Base-by-base conservation (phyloP, 805 yeast genomes). In the Isabelozyma heimii region DNA sequence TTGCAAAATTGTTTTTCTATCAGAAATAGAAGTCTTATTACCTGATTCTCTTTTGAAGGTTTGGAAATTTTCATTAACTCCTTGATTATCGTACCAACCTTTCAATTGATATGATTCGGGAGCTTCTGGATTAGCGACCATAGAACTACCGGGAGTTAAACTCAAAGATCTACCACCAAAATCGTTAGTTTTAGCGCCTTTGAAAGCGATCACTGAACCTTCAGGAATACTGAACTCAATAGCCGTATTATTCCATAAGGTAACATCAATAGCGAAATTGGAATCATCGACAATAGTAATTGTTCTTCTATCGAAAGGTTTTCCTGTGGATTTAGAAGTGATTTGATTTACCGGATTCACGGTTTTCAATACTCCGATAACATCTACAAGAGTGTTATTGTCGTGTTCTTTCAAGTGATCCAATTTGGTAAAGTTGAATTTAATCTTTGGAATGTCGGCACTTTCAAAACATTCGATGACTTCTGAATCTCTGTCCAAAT, bases 81-180 rank as follows among this genome's bases (percentile, higher is more conserved):
- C 97, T 56, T 80, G 83, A 39, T 86, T 80, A 61, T 90, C 96
- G 61, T 83, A 94, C 99, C 99, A 94, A 6, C 98, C 98, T 67
- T 90, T 89, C 57, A 94, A 78, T 47, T 82, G 78, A 65, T 83
- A 90, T 4, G 97, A 92, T 65, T 90, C 97, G 15, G 89, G 85
- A 17, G 88, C 80, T 62, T 91, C 97, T 2, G 99, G 99, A 60
- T 89, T 89, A 10, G 88, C 78, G 37, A 83, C 66, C 54, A 94
- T 70, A 1, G 88, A 79, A 16, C 97, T 91, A 9, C 89, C 79
- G 52, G 85, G 89, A 20, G 91, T 83, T 66, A 91, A 79, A 1
- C 96, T 85, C 56, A 94, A 74, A 12, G 89, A 79, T 62, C 92
- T 84, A 24, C 97, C 97, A 50, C 85, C 85, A 65, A 89, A 94